Evolutionary conservation across 2,329 filamentous ascomycete species (phyloP), one percentile per base, ranked within the genome.

Genomic region (Metarhizium album): DNA sequence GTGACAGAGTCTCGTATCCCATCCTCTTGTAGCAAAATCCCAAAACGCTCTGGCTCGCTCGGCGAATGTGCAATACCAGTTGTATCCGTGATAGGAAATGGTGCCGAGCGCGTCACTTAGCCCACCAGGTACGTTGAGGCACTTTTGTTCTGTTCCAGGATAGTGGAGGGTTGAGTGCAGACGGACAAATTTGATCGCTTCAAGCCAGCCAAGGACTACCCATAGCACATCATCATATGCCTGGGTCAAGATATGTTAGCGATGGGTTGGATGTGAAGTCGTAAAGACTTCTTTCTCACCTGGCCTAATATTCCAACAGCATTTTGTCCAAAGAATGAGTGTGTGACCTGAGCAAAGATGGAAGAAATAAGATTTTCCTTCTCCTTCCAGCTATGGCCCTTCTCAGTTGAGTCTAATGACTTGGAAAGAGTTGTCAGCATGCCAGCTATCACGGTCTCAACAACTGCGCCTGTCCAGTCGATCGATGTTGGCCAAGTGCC

Each of bases 171-270:
- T 67, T 2, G 79, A 80, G 62, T 94, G 88, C n/a, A 76, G 70
- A 31, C 81, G 71, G 48, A 91, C 79, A 62, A 95, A 90, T 57
- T 86, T 83, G 55, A 90, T 78, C 46, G 80, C 80, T 63, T 95
- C 88, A 48, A 96, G 71, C 90, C 91, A 96, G 55, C 86, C 88
- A 37, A 97, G 75, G 2, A 94, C 89, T 1, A 96, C 89, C 91
- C 91, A 97, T 2, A 95, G 78, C 71, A 95, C 95, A 64, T 97
- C 91, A 62, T 96, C 91, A 64, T 84, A 95, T 0, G 91, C 91
- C 72, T 93, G 2, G 3, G 4, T n/a, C 9, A 8, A 33, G 29
- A 40, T 18, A 5, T 27, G 9, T 9, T 33, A 18, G 9, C 38
- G 3, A 49, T 2, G 3, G 9, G 3, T n/a, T 11, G 18, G 24